Conservation (phyloP, 192 early-diverging fungal species). For the Podila epigama region DNA sequence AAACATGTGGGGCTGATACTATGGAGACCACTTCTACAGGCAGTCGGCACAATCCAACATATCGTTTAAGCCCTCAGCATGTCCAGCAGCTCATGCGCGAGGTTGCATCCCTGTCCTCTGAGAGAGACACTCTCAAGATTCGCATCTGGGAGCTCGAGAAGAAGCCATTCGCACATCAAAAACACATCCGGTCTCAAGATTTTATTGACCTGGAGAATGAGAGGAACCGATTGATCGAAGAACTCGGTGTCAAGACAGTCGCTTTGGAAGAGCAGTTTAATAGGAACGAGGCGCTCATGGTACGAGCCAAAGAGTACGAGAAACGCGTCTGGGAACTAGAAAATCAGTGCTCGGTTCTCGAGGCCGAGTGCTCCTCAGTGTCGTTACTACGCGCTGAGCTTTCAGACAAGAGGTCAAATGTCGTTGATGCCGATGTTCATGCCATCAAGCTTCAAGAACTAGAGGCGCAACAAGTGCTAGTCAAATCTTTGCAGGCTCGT, state of each 20-base stretch:
- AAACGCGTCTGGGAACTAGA: slow-evolving; percentile 23
- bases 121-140: slow-evolving; percentile 18
- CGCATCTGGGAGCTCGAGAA: slow-evolving; percentile 17
- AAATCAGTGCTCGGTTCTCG: slow-evolving; percentile 10
- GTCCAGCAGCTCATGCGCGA: slow-evolving; percentile 2
- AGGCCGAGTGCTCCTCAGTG: slow-evolving; percentile 2
- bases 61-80: background rate
- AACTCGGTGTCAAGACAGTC: slow-evolving; percentile 16
- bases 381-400: slow-evolving; percentile 5
- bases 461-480: slow-evolving; percentile 8
- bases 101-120: slow-evolving; percentile 8
- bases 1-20: background rate
- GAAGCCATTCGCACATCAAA: slow-evolving; percentile 13
- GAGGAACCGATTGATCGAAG: slow-evolving; percentile 17
- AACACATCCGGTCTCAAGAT: background rate
- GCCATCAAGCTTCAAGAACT: slow-evolving; percentile 8
- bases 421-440: background rate
- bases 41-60: background rate
- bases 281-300: slow-evolving; percentile 17
- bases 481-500: slow-evolving; percentile 9
- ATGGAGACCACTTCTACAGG: background rate
- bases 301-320: slow-evolving; percentile 20
- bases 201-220: slow-evolving; percentile 19
- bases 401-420: slow-evolving; percentile 3
- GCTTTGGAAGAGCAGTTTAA: slow-evolving; percentile 12